Evolutionary conservation across 208 protist species (phyloP).

Genomic region (Borovskyia barvae): DNA sequence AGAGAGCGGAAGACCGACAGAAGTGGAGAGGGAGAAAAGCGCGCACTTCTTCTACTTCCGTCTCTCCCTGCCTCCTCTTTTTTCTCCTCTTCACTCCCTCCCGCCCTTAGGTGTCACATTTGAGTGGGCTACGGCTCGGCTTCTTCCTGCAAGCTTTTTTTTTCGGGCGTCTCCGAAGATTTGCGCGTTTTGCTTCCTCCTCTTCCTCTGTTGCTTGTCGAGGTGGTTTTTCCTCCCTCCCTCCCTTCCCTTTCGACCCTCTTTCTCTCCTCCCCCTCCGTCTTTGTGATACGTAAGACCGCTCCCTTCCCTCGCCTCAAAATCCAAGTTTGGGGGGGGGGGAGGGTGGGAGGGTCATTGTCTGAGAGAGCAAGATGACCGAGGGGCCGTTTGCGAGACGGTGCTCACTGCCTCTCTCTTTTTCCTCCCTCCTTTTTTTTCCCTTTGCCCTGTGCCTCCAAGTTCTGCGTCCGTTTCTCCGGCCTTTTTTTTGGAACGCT

Average conservation of each 20-base stretch:
- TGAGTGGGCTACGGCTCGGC: conserved; percentile 33
- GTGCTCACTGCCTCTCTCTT: too few relatives aligned
- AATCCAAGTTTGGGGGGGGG: too few relatives aligned
- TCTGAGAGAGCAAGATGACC: too few relatives aligned
- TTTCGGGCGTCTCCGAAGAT: conserved; percentile 16
- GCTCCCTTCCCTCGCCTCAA: too few relatives aligned
- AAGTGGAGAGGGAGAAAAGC: not conserved
- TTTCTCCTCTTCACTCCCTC: too few relatives aligned
- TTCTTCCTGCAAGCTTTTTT: conserved; percentile 56
- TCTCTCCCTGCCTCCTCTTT: not conserved
- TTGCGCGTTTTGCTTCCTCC: conserved; percentile 2
- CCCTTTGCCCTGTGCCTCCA: too few relatives aligned
- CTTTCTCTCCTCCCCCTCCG: conserved; percentile 7
- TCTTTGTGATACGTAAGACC: too few relatives aligned
- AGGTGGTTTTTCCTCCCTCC: not conserved
- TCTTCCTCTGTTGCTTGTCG: conserved; percentile 3
- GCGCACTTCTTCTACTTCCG: not conserved
- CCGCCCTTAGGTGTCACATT: not conserved
- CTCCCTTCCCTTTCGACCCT: not conserved
- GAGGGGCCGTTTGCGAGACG: too few relatives aligned
- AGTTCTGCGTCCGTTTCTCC: too few relatives aligned
- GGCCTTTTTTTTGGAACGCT: too few relatives aligned
- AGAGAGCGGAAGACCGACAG: not conserved
- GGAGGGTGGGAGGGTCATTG: too few relatives aligned
- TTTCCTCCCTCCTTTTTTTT: too few relatives aligned